A percentile compares a stretch with the other conserved stretches of the same genome.
phyloP scores from a whole-genome alignment of 2,329 filamentous ascomycete species.

The Alternaria arbusti region DNA sequence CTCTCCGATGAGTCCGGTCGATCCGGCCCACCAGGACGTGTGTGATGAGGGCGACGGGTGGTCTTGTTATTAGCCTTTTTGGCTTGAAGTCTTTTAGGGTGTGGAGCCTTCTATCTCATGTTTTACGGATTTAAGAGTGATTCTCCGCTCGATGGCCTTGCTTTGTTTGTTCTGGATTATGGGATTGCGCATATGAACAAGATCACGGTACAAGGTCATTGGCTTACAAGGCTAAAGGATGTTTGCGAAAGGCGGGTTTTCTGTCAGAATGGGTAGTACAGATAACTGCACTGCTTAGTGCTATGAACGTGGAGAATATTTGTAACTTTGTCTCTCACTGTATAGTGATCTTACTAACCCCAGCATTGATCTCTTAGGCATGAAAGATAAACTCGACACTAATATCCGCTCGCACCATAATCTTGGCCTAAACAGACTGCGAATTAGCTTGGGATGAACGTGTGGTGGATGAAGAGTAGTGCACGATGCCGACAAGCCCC shows the following conservation, averaged over 20 bases:
- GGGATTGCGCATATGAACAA: background rate
- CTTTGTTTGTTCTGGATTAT: background rate
- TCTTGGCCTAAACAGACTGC: background rate
- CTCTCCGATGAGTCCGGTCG: background rate
- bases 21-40: background rate
- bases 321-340: background rate
- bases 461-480: background rate
- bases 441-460: background rate
- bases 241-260: background rate
- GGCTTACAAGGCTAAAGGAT: no score
- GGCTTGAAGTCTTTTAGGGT: background rate
- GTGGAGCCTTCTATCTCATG: background rate
- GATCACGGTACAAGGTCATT: background rate
- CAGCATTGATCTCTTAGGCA: background rate
- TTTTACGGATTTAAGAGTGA: background rate
- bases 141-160: background rate
- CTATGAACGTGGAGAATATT: background rate
- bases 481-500: constrained; percentile 1
- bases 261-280: background rate
- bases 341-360: background rate
- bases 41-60: background rate
- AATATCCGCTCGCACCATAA: background rate
- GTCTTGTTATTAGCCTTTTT: background rate
- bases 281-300: background rate
- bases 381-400: background rate